These are phyloP conservation scores for Panus rudis DNA, from an alignment of 768 basidiomycete genomes.

Conservation along the genomic window DNA sequence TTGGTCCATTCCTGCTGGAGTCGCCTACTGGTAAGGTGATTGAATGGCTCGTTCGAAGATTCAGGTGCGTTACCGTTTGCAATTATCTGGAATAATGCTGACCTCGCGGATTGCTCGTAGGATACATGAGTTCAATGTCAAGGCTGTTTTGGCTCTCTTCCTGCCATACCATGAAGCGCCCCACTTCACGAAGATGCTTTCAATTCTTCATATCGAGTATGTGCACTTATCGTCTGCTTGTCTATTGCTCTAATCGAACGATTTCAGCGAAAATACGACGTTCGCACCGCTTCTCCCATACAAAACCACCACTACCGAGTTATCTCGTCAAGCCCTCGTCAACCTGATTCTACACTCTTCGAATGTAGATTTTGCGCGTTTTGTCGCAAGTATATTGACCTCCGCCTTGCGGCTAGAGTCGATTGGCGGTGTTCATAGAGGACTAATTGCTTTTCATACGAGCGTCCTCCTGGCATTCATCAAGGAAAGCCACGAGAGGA, in stretches of 20 bases:
- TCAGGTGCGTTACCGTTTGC: constrained; percentile 51
- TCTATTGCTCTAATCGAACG: constrained; percentile 3
- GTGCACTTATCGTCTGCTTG: constrained; percentile 15
- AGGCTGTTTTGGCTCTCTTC: constrained; percentile 71
- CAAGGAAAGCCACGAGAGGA: constrained; percentile 13
- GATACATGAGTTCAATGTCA: constrained; percentile 89
- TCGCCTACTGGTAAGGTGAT: constrained; percentile 74
- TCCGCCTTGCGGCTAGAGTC: constrained; percentile 36
- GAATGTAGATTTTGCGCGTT: constrained; percentile 65
- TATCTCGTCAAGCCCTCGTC: constrained; percentile 69
- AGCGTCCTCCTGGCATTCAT: constrained; percentile 78
- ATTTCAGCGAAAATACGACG: constrained; percentile 44
- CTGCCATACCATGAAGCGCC: constrained; percentile 93
- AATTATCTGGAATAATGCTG: not conserved
- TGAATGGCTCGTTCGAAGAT: constrained; percentile 92
- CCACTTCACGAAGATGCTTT: constrained; percentile 89
- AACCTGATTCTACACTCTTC: constrained; percentile 58
- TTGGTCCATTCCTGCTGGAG: constrained; percentile 81
- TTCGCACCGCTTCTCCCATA: constrained; percentile 70
- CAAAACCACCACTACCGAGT: constrained; percentile 67
- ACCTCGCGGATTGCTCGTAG: constrained; percentile 33
- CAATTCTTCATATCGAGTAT: constrained; percentile 74
- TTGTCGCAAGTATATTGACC: constrained; percentile 61
- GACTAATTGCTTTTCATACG: constrained; percentile 77
- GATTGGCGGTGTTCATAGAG: constrained; percentile 39